Conservation (phyloP, 352 stramenopile genomes). For the Pythium phragmitis region DNA sequence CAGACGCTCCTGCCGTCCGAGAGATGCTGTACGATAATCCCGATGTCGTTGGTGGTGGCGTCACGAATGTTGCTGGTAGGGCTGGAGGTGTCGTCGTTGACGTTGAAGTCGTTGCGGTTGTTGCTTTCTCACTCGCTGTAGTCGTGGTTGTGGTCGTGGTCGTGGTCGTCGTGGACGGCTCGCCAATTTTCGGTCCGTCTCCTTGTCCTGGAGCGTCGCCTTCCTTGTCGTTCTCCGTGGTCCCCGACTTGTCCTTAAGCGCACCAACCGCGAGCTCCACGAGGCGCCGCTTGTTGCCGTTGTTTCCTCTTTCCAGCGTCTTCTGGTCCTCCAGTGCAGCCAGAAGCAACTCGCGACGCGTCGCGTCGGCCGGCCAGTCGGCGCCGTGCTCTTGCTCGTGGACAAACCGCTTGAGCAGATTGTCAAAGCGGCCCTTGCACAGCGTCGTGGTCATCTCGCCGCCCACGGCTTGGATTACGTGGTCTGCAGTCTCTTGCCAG, state of each 20-base stretch:
- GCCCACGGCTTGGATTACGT: slow-evolving; percentile 3
- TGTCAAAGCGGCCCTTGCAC: slow-evolving; percentile 23
- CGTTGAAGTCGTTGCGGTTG: background rate
- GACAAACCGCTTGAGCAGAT: slow-evolving; percentile 23
- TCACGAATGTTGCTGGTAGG: background rate
- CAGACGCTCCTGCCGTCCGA: too few relatives aligned
- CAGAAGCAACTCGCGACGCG: slow-evolving; percentile 9
- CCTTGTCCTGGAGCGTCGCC: background rate
- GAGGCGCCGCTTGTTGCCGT: background rate
- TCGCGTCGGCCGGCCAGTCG: slow-evolving; percentile 8
- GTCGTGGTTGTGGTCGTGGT: background rate
- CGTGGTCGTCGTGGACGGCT: background rate
- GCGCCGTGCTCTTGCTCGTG: slow-evolving; percentile 9
- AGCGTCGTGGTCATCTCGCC: slow-evolving; percentile 16
- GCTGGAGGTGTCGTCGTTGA: background rate
- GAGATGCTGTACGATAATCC: too few relatives aligned
- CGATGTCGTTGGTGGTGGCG: background rate
- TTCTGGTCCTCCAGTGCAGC: slow-evolving; percentile 12
- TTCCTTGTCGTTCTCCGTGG: background rate
- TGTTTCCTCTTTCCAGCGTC: background rate
- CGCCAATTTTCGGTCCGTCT: background rate
- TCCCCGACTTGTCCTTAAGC: background rate
- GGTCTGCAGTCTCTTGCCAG: slow-evolving; percentile 21
- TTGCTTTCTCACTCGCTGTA: background rate
- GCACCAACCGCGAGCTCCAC: background rate